These are phyloP conservation scores for Alternaria sp. DNA, from an alignment of 2,329 filamentous ascomycete genomes.

Conservation along the genomic window DNA sequence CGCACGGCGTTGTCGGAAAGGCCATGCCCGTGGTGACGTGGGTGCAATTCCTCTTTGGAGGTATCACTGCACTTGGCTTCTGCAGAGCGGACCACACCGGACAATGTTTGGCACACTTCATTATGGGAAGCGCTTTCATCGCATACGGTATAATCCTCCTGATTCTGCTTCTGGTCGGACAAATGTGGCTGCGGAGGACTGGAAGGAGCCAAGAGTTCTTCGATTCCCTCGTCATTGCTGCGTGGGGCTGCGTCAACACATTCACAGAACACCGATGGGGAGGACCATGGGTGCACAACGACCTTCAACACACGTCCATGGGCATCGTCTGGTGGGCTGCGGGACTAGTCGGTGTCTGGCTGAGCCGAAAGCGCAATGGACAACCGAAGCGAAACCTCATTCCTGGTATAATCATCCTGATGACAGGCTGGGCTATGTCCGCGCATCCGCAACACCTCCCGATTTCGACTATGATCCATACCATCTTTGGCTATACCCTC, in stretches of 20 bases:
- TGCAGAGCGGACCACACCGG: conserved; percentile 91
- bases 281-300: conserved; percentile 85
- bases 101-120: conserved; percentile 95
- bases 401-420: conserved; percentile 85
- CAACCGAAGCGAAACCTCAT: conserved; percentile 91
- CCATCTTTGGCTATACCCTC: conserved; percentile 90
- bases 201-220: conserved; percentile 97
- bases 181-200: conserved; percentile 82
- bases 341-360: conserved; percentile 89
- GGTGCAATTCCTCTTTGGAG: conserved; percentile 96
- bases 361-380: conserved; percentile 84
- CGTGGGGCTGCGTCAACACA: conserved; percentile 97
- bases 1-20: conserved; percentile 86
- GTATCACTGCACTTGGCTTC: conserved; percentile 90
- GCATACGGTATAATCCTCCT: conserved; percentile 90
- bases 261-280: conserved; percentile 99
- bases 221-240: conserved; percentile 87
- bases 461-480: conserved; percentile 87
- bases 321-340: conserved; percentile 99
- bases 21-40: conserved; percentile 85
- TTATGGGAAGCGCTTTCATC: conserved; percentile 98
- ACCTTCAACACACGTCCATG: conserved; percentile 99
- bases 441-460: conserved; percentile 85
- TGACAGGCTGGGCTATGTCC: conserved; percentile 97
- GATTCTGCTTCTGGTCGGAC: conserved; percentile 86